Evolutionary conservation across 2,329 filamentous ascomycete species (phyloP).

Genomic region (Drechmeria coniospora): DNA sequence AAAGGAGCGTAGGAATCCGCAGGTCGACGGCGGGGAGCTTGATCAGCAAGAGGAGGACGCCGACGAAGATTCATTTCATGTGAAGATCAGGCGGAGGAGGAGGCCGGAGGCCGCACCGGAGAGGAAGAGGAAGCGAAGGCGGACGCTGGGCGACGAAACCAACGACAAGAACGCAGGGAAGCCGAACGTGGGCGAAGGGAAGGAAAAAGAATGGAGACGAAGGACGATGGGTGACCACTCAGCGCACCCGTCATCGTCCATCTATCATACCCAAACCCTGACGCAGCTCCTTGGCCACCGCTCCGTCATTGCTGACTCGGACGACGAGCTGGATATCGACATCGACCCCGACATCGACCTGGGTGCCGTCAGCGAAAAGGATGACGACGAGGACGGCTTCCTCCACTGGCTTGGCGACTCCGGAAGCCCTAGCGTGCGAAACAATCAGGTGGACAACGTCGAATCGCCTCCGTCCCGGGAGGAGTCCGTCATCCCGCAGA

Average conservation of each 20-base stretch:
- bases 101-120: not conserved
- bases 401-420: conserved; percentile 17
- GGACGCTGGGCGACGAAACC: conserved; percentile 12
- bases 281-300: conserved; percentile 21
- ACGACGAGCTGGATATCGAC: conserved; percentile 16
- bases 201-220: conserved; percentile 9
- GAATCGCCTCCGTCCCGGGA: conserved; percentile 13
- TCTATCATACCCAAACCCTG: conserved; percentile 25
- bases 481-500: conserved; percentile 25
- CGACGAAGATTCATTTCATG: conserved; percentile 10
- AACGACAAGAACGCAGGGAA: conserved; percentile 1
- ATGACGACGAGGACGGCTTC: conserved; percentile 13
- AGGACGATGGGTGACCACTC: conserved; percentile 20
- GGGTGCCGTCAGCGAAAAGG: conserved; percentile 7
- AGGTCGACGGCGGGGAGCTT: conserved; percentile 1
- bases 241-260: conserved; percentile 11
- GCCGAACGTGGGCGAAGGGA: conserved; percentile 7
- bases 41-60: conserved; percentile 4
- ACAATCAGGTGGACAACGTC: too few species aligned
- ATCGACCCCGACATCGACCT: conserved; percentile 1
- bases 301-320: conserved; percentile 20
- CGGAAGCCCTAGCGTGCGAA: conserved; percentile 12
- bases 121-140: conserved; percentile 10
- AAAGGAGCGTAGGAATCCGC: conserved; percentile 7
- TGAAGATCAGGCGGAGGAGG: conserved; percentile 11